phyloP scores from a whole-genome alignment of 129 eudicot species.

The Flaveria trinervia region DNA sequence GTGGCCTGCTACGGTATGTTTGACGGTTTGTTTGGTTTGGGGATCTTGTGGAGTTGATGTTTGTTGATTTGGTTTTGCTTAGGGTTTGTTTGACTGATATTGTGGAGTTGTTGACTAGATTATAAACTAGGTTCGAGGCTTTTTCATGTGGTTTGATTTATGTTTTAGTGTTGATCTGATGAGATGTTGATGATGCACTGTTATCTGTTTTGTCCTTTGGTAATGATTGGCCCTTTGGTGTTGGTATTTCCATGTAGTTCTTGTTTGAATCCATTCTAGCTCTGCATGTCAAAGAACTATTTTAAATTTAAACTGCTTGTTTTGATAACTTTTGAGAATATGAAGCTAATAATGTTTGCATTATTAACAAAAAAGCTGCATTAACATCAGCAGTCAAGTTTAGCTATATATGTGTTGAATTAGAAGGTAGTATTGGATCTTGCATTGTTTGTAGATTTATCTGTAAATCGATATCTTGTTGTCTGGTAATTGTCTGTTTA shows the following conservation, averaged over 20 bases:
- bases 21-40: background rate
- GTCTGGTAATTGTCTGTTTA: background rate
- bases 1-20: slow-evolving; percentile 97
- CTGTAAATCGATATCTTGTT: slow-evolving; percentile 6
- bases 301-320: background rate
- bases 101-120: background rate
- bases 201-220: background rate
- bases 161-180: background rate
- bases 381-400: background rate
- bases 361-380: too few species aligned
- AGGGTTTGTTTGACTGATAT: slow-evolving; percentile 26
- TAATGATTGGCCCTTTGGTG: background rate
- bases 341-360: too few species aligned
- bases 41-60: slow-evolving; percentile 8
- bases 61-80: slow-evolving; percentile 8
- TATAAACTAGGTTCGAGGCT: background rate
- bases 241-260: slow-evolving; percentile 12
- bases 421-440: background rate
- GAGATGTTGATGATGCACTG: slow-evolving; percentile 3
- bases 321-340: too few species aligned
- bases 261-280: background rate
- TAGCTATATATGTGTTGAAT: background rate
- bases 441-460: background rate
- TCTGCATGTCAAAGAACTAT: slow-evolving; percentile 6
- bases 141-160: background rate